These are phyloP conservation scores for Peronospora tabacina DNA, from an alignment of 352 stramenopile genomes.

Conservation along the genomic window DNA sequence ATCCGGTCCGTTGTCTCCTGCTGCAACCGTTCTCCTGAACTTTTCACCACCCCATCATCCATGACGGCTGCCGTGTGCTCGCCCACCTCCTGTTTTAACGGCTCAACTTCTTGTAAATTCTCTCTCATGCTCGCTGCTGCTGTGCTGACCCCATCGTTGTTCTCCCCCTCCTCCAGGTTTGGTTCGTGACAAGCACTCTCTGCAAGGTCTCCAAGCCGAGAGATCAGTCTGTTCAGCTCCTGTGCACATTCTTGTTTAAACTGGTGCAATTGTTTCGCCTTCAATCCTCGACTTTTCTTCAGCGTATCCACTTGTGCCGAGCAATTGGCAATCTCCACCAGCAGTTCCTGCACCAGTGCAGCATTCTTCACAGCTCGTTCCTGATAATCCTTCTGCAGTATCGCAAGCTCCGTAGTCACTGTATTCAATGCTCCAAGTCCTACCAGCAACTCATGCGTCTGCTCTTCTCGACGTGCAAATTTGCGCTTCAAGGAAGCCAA, in stretches of 20 bases:
- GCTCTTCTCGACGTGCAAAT: constrained; percentile 28
- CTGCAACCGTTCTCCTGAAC: constrained; percentile 1
- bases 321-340: constrained; percentile 45
- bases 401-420: constrained; percentile 33
- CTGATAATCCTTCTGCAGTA: constrained; percentile 42
- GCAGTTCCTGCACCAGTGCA: constrained; percentile 39
- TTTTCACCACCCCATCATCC: constrained; percentile 5
- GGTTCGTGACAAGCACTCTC: constrained; percentile 12
- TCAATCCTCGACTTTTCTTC: constrained; percentile 28
- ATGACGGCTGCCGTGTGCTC: constrained; percentile 14
- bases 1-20: constrained; percentile 30
- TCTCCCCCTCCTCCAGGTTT: constrained; percentile 7
- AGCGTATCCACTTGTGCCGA: constrained; percentile 42
- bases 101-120: constrained; percentile 22
- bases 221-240: constrained; percentile 40
- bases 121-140: constrained; percentile 7
- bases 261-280: constrained; percentile 31
- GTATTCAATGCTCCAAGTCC: constrained; percentile 31
- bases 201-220: constrained; percentile 33
- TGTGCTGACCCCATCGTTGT: constrained; percentile 7
- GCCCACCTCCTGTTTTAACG: constrained; percentile 22
- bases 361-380: constrained; percentile 40
- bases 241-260: constrained; percentile 39
- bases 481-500: constrained; percentile 35
- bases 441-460: constrained; percentile 34